These are phyloP conservation scores for Yarrowia deformans DNA, from an alignment of 805 yeast species.

Conservation along the genomic window DNA sequence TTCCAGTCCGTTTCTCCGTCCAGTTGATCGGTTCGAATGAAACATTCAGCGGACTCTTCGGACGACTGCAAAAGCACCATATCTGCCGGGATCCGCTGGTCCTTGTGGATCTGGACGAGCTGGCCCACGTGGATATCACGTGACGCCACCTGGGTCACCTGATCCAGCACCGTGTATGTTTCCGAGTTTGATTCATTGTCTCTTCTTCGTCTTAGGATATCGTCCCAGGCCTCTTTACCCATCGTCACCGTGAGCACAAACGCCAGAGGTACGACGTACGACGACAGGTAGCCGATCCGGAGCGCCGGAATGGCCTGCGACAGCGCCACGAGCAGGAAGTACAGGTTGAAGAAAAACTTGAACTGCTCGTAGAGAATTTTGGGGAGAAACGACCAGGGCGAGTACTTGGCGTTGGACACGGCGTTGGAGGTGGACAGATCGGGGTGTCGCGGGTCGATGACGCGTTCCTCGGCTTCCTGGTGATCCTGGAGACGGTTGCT, in stretches of 20 bases:
- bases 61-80: slow-evolving; percentile 82
- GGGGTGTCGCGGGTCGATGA: slow-evolving; percentile 25
- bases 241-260: slow-evolving; percentile 92
- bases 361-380: slow-evolving; percentile 91
- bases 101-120: slow-evolving; percentile 77
- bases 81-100: slow-evolving; percentile 92
- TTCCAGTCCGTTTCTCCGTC: slow-evolving; percentile 99
- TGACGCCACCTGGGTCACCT: slow-evolving; percentile 55
- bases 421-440: slow-evolving; percentile 67
- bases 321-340: slow-evolving; percentile 89
- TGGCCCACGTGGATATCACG: slow-evolving; percentile 85
- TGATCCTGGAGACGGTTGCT: background rate
- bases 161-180: slow-evolving; percentile 68
- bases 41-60: slow-evolving; percentile 82
- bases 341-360: slow-evolving; percentile 93
- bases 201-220: slow-evolving; percentile 85
- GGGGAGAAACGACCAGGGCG: slow-evolving; percentile 86
- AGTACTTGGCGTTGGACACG: slow-evolving; percentile 92
- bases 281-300: slow-evolving; percentile 90
- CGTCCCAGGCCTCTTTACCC: slow-evolving; percentile 96
- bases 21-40: slow-evolving; percentile 94
- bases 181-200: slow-evolving; percentile 90
- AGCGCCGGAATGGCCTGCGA: slow-evolving; percentile 90
- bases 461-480: slow-evolving; percentile 23
- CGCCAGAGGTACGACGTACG: slow-evolving; percentile 92